Evolutionary conservation across 1,139 yeast species (phyloP).

Genomic region (Lodderomyces elongisporus): DNA sequence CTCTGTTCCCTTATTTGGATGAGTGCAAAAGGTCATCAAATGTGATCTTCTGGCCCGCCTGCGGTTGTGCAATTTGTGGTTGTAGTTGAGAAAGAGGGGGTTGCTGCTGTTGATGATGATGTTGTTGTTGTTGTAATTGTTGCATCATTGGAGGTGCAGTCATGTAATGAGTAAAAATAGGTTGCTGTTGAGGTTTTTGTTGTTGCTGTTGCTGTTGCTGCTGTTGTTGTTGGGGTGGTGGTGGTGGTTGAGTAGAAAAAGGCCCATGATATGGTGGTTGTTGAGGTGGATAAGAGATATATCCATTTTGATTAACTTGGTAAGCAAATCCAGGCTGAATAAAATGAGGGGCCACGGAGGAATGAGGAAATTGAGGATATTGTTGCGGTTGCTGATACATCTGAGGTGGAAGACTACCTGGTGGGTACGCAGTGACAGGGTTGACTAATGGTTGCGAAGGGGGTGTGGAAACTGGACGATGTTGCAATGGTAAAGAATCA

Average conservation of each 20-base stretch:
- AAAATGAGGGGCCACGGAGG: constrained; percentile 9
- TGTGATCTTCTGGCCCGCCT: constrained; percentile 35
- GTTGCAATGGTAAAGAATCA: too few relatives aligned
- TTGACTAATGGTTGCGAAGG: constrained; percentile 22
- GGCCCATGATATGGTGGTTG: constrained; percentile 2
- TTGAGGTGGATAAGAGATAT: constrained; percentile 15
- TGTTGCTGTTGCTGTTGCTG: not conserved
- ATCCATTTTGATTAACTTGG: constrained; percentile 29
- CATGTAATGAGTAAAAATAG: constrained; percentile 6
- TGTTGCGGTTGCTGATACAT: constrained; percentile 8
- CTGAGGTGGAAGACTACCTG: constrained; percentile 12
- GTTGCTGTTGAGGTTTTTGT: not conserved
- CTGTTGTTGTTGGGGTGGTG: not conserved
- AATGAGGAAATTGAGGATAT: constrained; percentile 8
- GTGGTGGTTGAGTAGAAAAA: not conserved
- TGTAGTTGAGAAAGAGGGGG: constrained; percentile 7
- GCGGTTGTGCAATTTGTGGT: constrained; percentile 5
- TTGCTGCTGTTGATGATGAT: constrained; percentile 9
- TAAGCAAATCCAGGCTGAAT: constrained; percentile 28
- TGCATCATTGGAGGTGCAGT: constrained; percentile 6
- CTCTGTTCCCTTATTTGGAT: constrained; percentile 22
- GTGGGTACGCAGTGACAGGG: constrained; percentile 29
- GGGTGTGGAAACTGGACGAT: too few relatives aligned
- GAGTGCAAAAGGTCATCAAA: constrained; percentile 41
- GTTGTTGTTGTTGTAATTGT: constrained; percentile 11